These are phyloP conservation scores for Colletotrichum trifolii DNA, from an alignment of 2,329 filamentous ascomycete genomes.

Conservation along the genomic window DNA sequence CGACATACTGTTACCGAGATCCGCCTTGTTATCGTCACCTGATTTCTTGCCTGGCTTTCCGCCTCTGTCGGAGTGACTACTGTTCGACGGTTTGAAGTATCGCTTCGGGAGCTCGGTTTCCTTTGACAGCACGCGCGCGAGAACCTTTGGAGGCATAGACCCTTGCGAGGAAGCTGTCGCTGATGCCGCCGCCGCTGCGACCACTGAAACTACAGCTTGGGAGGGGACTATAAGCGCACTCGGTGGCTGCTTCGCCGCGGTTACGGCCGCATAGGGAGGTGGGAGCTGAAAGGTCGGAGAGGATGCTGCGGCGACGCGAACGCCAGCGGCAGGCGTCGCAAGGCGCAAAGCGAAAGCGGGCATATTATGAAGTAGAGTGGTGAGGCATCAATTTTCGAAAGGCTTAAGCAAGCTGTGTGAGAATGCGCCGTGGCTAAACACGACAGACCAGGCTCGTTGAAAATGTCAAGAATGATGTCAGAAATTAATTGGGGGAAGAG, in stretches of 20 bases:
- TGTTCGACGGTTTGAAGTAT: slow-evolving; percentile 36
- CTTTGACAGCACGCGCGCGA: slow-evolving; percentile 13
- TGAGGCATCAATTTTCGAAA: slow-evolving; percentile 5
- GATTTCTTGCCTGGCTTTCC: slow-evolving; percentile 45
- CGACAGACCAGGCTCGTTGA: background rate
- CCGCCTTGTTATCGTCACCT: slow-evolving; percentile 68
- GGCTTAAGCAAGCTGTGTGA: background rate
- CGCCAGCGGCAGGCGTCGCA: slow-evolving; percentile 12
- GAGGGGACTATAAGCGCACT: background rate
- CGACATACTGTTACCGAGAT: slow-evolving; percentile 70
- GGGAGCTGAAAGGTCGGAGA: slow-evolving; percentile 26
- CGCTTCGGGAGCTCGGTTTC: slow-evolving; percentile 18
- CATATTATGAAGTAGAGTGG: slow-evolving; percentile 15
- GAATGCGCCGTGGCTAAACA: background rate
- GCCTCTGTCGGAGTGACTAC: slow-evolving; percentile 13
- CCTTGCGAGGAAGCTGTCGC: background rate
- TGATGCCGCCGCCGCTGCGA: background rate
- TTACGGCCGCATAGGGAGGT: slow-evolving; percentile 11
- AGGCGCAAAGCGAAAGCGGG: slow-evolving; percentile 33
- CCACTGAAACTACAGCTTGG: background rate
- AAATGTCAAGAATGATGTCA: slow-evolving; percentile 24
- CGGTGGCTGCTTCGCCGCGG: background rate
- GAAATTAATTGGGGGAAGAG: background rate
- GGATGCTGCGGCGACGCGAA: slow-evolving; percentile 23
- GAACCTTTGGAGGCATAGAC: background rate